These are phyloP conservation scores for Isochrysis galbana DNA, from an alignment of 78 protist genomes.

Conservation along the genomic window DNA sequence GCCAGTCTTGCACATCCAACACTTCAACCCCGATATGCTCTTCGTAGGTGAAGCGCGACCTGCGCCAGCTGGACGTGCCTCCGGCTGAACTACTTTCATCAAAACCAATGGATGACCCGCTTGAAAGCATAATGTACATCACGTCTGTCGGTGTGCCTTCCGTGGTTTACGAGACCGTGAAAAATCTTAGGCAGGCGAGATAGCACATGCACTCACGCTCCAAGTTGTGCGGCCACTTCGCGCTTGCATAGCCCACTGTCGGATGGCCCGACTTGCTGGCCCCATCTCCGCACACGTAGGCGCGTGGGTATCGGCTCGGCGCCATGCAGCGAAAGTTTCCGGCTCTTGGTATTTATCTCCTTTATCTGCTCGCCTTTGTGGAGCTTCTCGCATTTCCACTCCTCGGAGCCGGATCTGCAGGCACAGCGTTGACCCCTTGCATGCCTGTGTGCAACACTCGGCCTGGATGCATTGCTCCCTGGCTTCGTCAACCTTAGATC, in stretches of 20 bases:
- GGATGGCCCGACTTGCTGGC: not conserved
- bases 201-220: no score
- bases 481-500: no score
- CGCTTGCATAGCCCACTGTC: not conserved
- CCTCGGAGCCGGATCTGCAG: conserved; percentile 36
- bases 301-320: conserved; percentile 39
- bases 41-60: conserved; percentile 10
- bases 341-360: not conserved
- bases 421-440: not conserved
- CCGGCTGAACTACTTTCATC: not conserved
- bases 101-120: conserved; percentile 7
- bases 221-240: no score
- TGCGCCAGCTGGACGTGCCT: conserved; percentile 33
- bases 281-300: not conserved
- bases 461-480: not conserved
- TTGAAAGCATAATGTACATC: conserved; percentile 29
- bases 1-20: no score
- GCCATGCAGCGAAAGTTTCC: conserved; percentile 47
- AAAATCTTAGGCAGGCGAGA: conserved; percentile 21
- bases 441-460: not conserved
- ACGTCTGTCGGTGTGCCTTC: conserved; percentile 39
- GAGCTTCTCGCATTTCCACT: conserved; percentile 35
- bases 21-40: no score
- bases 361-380: conserved; percentile 13
- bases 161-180: conserved; percentile 35